Base-by-base conservation (phyloP, 192 early-diverging fungal species). In the Tieghemiomyces parasiticus region DNA sequence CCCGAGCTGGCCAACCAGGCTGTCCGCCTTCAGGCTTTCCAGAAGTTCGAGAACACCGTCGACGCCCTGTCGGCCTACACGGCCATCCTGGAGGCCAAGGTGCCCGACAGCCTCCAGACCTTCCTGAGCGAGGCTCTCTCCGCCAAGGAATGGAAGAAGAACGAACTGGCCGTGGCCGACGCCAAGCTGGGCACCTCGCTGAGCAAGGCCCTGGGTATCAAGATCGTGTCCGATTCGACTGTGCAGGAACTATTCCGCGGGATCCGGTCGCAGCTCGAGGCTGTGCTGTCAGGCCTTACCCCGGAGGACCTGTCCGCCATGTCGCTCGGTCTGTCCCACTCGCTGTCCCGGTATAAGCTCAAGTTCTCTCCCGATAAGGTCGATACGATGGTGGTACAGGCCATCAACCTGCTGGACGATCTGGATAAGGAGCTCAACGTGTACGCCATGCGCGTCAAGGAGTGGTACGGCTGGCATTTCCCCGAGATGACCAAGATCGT, bases 401-500 rank as follows among this genome's bases (percentile, higher is more conserved):
- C 96, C 9, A 97, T 97, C 71, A 85, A 77, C 66, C 78, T 99
- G 53, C 75, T 99, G 70, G 97, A 99, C 70, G 92, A 97, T 69
- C 81, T 99, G 60, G 97, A 99, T 75, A 99, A 99, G 82, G 97
- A 99, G 65, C 82, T 99, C 72, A 99, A 99, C 81, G 96, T 92
- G 35, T 96, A 91, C 66, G 87, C 92, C 2, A 93, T 95, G 91
- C 81, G 91, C 60, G 85, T 88, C 66, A 91, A 95, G 87, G 95
- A 98, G 75, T 98, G 95, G 95, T 93, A 98, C 69, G 93, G 93
- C 44, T 98, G 92, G 93, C 95, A 98, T 69, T 98, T 98, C 85
- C 95, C 95, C 46, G 95, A 98, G 81, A 91, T 98, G 86, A 84
- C 80, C 70, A 92, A 89, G 78, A 86, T 96, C 61, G 76, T 98